phyloP scores from a whole-genome alignment of 2,329 filamentous ascomycete genomes.

The Clarireedia sp. region DNA sequence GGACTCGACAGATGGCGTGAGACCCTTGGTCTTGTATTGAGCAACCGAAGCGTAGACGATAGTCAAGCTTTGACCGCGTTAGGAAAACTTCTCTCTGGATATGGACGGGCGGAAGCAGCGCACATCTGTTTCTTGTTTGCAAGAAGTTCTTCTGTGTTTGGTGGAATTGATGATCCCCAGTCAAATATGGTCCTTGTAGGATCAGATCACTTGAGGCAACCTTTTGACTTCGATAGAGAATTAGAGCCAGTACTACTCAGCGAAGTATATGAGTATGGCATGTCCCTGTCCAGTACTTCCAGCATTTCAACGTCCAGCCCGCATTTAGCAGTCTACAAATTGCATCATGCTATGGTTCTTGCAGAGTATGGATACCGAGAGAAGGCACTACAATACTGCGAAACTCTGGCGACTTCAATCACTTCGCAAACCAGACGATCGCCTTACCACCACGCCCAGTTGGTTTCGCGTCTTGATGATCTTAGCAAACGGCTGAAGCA shows the following conservation, averaged over 20 bases:
- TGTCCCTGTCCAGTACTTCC: constrained; percentile 58
- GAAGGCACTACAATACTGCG: constrained; percentile 87
- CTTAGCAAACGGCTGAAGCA: constrained; percentile 75
- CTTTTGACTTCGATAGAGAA: constrained; percentile 68
- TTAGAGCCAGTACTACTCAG: constrained; percentile 86
- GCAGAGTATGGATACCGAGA: constrained; percentile 75
- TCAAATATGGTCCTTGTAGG: constrained; percentile 78
- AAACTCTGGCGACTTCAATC: constrained; percentile 68
- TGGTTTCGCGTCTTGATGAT: constrained; percentile 75
- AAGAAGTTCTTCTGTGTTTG: constrained; percentile 60
- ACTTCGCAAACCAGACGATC: constrained; percentile 76
- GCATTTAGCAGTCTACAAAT: constrained; percentile 84
- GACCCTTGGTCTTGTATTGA: constrained; percentile 75
- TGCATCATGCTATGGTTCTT: constrained; percentile 76
- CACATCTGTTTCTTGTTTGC: constrained; percentile 93
- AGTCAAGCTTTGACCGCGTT: constrained; percentile 68
- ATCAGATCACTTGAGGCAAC: constrained; percentile 66
- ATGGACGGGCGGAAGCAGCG: constrained; percentile 82
- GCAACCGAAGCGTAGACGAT: constrained; percentile 80
- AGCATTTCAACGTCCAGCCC: constrained; percentile 54
- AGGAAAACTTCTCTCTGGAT: constrained; percentile 73
- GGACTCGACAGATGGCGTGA: constrained; percentile 93
- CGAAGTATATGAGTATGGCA: constrained; percentile 88
- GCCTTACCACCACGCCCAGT: constrained; percentile 70
- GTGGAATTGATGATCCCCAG: constrained; percentile 73